Base-by-base conservation (phyloP, 2,329 filamentous ascomycete genomes). In the Colletotrichum lentis region DNA sequence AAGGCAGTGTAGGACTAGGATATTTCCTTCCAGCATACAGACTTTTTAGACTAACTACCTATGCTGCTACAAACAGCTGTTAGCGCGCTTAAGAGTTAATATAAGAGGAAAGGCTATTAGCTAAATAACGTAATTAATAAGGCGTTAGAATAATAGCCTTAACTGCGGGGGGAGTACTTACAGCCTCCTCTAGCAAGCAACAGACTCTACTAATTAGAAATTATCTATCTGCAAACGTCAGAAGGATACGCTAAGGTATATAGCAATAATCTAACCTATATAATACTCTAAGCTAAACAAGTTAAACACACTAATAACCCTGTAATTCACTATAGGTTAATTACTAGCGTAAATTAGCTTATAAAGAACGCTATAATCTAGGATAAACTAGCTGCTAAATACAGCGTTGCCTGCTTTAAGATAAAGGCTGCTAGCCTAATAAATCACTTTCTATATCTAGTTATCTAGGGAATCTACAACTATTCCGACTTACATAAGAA, bases 371-470 rank as follows among this genome's bases (percentile, higher is more conserved):
- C 72, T 0, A 1, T 6, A 1, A 11, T 69, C 7, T 70, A 78
- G 3, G 76, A 79, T 65, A 62, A 77, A 75, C 58, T 78, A 79
- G 59, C 77, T 79, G 62, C 78, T 75, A 74, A 76, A 76, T 59
- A 75, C 72, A 0, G 76, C 74, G 5, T 76, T 10, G 74, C 72
- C 0, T 75, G 71, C 20, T 65, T 76, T 18, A 18, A 44, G 18
- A 44, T 44, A 18, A 18, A 44, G 18, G 41, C 41, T 2, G 41
- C 41, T 5, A 18, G 41, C 5, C 41, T 44, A 3, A n/a, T 44
- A 18, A 44, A 44, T 18, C 41, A 44, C 14, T 44, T 44, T 7
- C 41, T 18, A 5, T 44, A 18, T n/a, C 41, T 44, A 1, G 73
- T 77, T 4, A 73, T 78, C 37, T 73, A 75, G 2, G 76, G 77